phyloP scores from a whole-genome alignment of 306 rosid genomes.

The Dalbergia cochinchinensis region DNA sequence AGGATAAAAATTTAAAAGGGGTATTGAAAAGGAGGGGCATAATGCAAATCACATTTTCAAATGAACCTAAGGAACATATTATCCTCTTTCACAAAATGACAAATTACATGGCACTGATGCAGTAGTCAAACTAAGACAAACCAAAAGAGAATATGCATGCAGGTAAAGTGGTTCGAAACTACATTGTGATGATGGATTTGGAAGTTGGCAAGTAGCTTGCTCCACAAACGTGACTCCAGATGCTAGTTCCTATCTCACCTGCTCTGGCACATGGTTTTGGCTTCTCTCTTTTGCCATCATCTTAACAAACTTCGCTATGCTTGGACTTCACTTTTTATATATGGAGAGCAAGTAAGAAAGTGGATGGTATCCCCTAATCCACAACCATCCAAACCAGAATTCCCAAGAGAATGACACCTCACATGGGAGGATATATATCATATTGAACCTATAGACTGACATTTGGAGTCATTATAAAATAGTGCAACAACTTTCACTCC shows the following conservation, averaged over 20 bases:
- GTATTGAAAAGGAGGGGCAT: background rate
- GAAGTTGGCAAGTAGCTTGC: conserved; percentile 56
- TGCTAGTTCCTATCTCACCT: conserved; percentile 50
- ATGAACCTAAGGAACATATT: conserved; percentile 6
- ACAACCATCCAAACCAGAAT: conserved; percentile 58
- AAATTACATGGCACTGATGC: conserved; percentile 38
- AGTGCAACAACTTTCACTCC: conserved; percentile 29
- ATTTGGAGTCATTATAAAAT: conserved; percentile 45
- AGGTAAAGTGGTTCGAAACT: conserved; percentile 41
- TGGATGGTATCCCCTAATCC: conserved; percentile 58
- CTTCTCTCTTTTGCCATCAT: conserved; percentile 41
- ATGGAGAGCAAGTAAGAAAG: conserved; percentile 33
- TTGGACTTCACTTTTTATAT: conserved; percentile 18
- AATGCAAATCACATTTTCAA: background rate
- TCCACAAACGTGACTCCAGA: conserved; percentile 54
- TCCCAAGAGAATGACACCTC: conserved; percentile 60
- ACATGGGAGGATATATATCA: conserved; percentile 9
- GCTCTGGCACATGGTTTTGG: conserved; percentile 55
- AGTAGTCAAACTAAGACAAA: conserved; percentile 42
- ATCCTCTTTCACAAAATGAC: conserved; percentile 36
- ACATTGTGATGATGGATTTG: conserved; percentile 50
- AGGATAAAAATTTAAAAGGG: background rate
- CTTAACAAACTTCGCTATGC: conserved; percentile 25
- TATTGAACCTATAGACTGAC: conserved; percentile 42
- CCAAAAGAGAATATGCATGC: conserved; percentile 34